Evolutionary conservation across 495 filamentous ascomycete genomes (phyloP).

Genomic region (Bryoglossum gracile): DNA sequence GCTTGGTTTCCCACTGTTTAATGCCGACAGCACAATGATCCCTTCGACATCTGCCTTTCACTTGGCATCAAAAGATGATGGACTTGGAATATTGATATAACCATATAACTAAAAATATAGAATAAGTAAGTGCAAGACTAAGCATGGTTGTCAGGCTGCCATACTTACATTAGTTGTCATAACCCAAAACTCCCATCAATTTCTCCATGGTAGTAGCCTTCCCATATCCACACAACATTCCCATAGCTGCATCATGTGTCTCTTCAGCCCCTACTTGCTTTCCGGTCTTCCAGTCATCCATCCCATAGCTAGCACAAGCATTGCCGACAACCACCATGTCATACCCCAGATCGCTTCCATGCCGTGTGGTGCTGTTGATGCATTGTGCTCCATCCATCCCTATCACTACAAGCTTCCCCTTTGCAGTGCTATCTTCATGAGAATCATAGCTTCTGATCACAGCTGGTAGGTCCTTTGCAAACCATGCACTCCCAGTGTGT

Average conservation of each 20-base stretch:
- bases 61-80: too few relatives aligned
- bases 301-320: slow-evolving; percentile 16
- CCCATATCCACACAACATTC: slow-evolving; percentile 1
- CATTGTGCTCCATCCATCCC: slow-evolving; percentile 20
- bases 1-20: too few relatives aligned
- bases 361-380: slow-evolving; percentile 13
- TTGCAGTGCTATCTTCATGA: background rate
- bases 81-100: too few relatives aligned
- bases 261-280: slow-evolving; percentile 2
- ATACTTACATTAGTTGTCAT: background rate
- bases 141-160: too few relatives aligned
- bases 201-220: slow-evolving; percentile 4
- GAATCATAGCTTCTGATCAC: slow-evolving; percentile 7
- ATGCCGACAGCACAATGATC: too few relatives aligned
- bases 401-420: slow-evolving; percentile 12
- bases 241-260: slow-evolving; percentile 10
- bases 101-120: too few relatives aligned
- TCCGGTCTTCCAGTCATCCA: slow-evolving; percentile 8
- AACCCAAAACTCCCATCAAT: background rate
- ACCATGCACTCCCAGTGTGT: slow-evolving; percentile 13
- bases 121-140: too few relatives aligned
- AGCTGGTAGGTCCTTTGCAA: slow-evolving; percentile 3
- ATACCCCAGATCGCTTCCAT: slow-evolving; percentile 17
- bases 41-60: too few relatives aligned
- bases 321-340: slow-evolving; percentile 16